Evolutionary conservation across 2,329 filamentous ascomycete species (phyloP).

Genomic region (Aspergillus alliaceus): DNA sequence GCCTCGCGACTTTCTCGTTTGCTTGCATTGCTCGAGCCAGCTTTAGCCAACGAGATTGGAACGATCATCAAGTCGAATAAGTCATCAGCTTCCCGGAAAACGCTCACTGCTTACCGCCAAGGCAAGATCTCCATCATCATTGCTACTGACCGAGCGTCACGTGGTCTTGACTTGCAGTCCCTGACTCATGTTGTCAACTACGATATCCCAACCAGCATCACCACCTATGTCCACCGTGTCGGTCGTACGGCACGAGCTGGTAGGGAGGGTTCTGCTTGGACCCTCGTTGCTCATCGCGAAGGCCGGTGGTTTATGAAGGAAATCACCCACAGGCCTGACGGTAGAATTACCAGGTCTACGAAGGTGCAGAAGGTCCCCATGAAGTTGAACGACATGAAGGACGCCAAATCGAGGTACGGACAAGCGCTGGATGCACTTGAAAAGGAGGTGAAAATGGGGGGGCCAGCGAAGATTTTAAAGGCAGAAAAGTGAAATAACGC

Average conservation of each 20-base stretch:
- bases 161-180: constrained; percentile 78
- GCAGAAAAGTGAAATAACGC: not conserved
- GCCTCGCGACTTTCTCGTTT: constrained; percentile 84
- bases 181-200: constrained; percentile 91
- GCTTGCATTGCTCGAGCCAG: constrained; percentile 65
- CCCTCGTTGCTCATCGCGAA: constrained; percentile 77
- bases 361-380: constrained; percentile 32
- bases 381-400: constrained; percentile 28
- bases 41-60: constrained; percentile 58
- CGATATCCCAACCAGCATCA: constrained; percentile 78
- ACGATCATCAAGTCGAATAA: constrained; percentile 77
- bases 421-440: constrained; percentile 38
- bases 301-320: constrained; percentile 90
- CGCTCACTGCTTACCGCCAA: constrained; percentile 64
- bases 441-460: constrained; percentile 33
- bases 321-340: constrained; percentile 57
- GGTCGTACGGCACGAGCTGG: constrained; percentile 87
- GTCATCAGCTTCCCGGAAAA: constrained; percentile 67
- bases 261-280: constrained; percentile 76
- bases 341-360: constrained; percentile 32
- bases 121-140: constrained; percentile 72
- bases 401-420: constrained; percentile 32
- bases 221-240: constrained; percentile 86
- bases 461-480: constrained; percentile 8
- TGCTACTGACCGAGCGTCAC: constrained; percentile 88